Evolutionary conservation across 306 rosid genomes (phyloP).

Genomic region (apple (Malus domestica)): DNA sequence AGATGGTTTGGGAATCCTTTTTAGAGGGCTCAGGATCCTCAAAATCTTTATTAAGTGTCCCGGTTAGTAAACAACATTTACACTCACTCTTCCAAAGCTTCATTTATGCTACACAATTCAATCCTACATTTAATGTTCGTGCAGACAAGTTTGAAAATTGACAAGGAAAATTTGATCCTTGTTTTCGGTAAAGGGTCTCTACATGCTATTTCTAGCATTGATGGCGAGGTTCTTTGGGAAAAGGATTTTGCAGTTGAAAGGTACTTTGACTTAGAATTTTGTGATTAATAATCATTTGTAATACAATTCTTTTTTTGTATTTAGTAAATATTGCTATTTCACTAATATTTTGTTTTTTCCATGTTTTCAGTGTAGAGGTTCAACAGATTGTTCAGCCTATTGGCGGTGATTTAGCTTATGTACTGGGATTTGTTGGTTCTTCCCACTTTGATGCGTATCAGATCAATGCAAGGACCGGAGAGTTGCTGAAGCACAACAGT

Average conservation of each 20-base stretch:
- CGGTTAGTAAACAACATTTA: slow-evolving; percentile 45
- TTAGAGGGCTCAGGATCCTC: slow-evolving; percentile 59
- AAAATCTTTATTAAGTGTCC: slow-evolving; percentile 55
- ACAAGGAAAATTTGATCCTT: slow-evolving; percentile 67
- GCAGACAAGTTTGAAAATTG: slow-evolving; percentile 72
- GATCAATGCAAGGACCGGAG: slow-evolving; percentile 65
- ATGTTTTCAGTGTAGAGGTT: slow-evolving; percentile 65
- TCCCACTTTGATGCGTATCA: slow-evolving; percentile 55
- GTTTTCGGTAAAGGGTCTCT: slow-evolving; percentile 64
- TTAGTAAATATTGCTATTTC: slow-evolving; percentile 4
- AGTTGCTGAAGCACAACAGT: slow-evolving; percentile 50
- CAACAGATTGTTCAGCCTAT: slow-evolving; percentile 60
- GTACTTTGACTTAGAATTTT: slow-evolving; percentile 28
- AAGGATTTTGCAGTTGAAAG: slow-evolving; percentile 63
- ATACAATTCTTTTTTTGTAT: background rate
- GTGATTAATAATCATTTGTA: background rate
- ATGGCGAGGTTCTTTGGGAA: slow-evolving; percentile 78
- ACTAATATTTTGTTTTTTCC: slow-evolving; percentile 31
- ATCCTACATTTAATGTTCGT: background rate
- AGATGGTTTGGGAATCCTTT: slow-evolving; percentile 91
- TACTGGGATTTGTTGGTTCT: slow-evolving; percentile 56
- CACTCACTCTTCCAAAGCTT: background rate
- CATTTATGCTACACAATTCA: background rate
- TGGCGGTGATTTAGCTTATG: slow-evolving; percentile 45
- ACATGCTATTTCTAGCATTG: slow-evolving; percentile 74